Evolutionary conservation across 495 filamentous ascomycete genomes (phyloP).

Genomic region (Aspergillus incahuasiensis): DNA sequence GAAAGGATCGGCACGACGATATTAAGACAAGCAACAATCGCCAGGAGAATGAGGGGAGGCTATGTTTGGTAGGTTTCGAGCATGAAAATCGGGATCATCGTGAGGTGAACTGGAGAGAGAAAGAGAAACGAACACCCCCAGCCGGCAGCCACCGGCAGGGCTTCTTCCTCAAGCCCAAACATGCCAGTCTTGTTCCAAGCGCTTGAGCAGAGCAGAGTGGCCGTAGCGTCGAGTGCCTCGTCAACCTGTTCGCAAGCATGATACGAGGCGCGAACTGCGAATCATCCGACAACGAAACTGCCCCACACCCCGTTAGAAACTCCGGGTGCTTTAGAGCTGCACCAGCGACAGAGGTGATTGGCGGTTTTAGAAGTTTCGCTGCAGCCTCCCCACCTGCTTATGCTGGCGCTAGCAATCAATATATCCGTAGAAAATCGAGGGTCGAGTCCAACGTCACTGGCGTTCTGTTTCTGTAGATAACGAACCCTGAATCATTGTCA

Average conservation of each 20-base stretch:
- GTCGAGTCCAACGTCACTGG: not conserved
- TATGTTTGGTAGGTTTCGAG: not conserved
- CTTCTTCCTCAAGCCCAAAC: not conserved
- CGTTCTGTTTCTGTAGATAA: not conserved
- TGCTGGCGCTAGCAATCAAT: not conserved
- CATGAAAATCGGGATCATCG: not conserved
- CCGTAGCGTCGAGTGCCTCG: not conserved
- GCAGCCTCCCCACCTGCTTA: slow-evolving; percentile 1
- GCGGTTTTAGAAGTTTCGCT: not conserved
- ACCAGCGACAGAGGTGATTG: slow-evolving; percentile 8
- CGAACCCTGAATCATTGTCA: not conserved
- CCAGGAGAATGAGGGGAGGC: not conserved
- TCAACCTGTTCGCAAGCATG: slow-evolving; percentile 2
- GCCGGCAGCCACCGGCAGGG: not conserved
- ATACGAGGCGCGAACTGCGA: not conserved
- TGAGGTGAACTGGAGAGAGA: not conserved
- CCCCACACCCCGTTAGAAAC: slow-evolving; percentile 2
- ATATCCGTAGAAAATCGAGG: too few species aligned
- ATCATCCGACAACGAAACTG: slow-evolving; percentile 1
- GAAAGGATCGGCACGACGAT: slow-evolving; percentile 2
- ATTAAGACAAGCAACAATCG: slow-evolving; percentile 8
- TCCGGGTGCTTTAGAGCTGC: not conserved
- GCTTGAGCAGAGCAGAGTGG: not conserved
- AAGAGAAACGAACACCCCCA: not conserved
- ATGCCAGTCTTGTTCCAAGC: not conserved